A percentile compares a stretch with the other conserved stretches of the same genome.
Evolutionary conservation across 768 basidiomycete genomes (phyloP).

Genomic region (Pleurotus eryngii): DNA sequence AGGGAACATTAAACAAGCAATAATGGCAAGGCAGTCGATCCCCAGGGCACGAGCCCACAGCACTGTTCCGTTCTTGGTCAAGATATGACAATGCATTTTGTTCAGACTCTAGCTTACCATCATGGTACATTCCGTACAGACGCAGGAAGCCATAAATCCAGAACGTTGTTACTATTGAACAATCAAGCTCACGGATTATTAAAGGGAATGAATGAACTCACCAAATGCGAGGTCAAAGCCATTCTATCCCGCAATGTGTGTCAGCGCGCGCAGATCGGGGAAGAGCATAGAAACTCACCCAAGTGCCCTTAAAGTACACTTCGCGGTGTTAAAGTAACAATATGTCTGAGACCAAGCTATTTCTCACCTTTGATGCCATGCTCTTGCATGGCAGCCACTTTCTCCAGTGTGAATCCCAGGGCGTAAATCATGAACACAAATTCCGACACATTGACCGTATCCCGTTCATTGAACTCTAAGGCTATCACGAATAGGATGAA

Average conservation of each 20-base stretch:
- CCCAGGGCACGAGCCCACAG: slow-evolving; percentile 68
- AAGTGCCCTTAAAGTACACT: slow-evolving; percentile 86
- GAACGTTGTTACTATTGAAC: slow-evolving; percentile 66
- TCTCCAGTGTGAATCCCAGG: slow-evolving; percentile 86
- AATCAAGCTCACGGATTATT: background rate
- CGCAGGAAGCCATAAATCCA: slow-evolving; percentile 74
- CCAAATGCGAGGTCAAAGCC: slow-evolving; percentile 93
- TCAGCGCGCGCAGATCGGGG: too few species aligned
- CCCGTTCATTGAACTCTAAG: slow-evolving; percentile 66
- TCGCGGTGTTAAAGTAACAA: background rate
- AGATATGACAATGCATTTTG: slow-evolving; percentile 5
- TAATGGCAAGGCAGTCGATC: slow-evolving; percentile 81
- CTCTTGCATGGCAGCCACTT: slow-evolving; percentile 92
- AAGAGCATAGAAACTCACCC: slow-evolving; percentile 39
- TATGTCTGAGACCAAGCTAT: slow-evolving; percentile 4
- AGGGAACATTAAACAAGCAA: slow-evolving; percentile 89
- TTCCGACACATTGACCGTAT: slow-evolving; percentile 65
- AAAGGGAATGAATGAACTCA: slow-evolving; percentile 25
- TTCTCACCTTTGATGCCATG: slow-evolving; percentile 80
- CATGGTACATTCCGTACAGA: slow-evolving; percentile 69
- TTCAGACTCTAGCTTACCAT: slow-evolving; percentile 40
- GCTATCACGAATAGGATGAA: slow-evolving; percentile 79
- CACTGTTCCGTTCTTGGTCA: slow-evolving; percentile 31
- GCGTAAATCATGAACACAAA: slow-evolving; percentile 74
- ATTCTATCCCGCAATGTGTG: slow-evolving; percentile 47